Evolutionary conservation across 495 filamentous ascomycete genomes (phyloP).

Genomic region (Penicillium lagena): DNA sequence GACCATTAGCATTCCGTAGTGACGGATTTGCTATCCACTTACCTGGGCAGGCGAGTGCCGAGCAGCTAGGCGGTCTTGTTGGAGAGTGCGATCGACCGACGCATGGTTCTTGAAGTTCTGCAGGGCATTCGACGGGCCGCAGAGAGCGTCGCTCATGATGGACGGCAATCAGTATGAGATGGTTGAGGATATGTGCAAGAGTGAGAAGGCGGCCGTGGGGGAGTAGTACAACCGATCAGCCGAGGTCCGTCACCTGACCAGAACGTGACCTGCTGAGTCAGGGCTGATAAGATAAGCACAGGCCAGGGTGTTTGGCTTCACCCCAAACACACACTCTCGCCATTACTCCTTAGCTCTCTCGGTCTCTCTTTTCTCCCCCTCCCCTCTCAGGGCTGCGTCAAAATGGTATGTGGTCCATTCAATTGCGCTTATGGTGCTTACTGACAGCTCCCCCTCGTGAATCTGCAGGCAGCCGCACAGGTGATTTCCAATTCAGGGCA

Average conservation of each 20-base stretch:
- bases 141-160: conserved; percentile 75
- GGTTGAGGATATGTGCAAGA: background rate
- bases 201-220: background rate
- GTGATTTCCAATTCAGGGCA: conserved; percentile 87
- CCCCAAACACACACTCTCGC: conserved; percentile 22
- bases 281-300: conserved; percentile 34
- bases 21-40: background rate
- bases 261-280: conserved; percentile 22
- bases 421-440: background rate
- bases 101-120: conserved; percentile 80
- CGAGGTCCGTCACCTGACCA: conserved; percentile 24
- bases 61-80: conserved; percentile 69
- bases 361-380: conserved; percentile 1
- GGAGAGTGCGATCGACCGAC: conserved; percentile 68
- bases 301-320: conserved; percentile 26
- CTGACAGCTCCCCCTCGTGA: conserved; percentile 11
- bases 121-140: conserved; percentile 84
- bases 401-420: conserved; percentile 12
- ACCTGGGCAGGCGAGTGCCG: conserved; percentile 53
- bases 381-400: conserved; percentile 7
- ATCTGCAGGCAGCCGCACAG: conserved; percentile 57
- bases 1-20: too few species aligned
- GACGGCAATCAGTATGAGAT: too few species aligned
- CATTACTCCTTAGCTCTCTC: conserved; percentile 11
- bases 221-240: conserved; percentile 16